Base-by-base conservation (phyloP, 1,284 basidiomycete species). In the Trichosporon faecale region DNA sequence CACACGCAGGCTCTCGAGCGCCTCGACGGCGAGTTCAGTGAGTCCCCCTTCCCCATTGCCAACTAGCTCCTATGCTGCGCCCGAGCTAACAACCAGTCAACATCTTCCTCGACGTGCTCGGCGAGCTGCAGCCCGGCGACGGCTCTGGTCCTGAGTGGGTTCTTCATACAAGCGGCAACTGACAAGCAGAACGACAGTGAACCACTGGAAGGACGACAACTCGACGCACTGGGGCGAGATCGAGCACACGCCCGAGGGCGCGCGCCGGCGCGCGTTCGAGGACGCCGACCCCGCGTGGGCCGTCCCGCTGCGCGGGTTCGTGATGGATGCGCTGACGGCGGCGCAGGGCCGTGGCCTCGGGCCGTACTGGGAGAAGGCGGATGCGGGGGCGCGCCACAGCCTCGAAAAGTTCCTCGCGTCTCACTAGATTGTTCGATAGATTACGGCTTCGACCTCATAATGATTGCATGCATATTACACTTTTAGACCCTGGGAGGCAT, bases 31-130 rank as follows among this genome's bases (percentile, higher is more conserved):
- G 83, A 83, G 68, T 80, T 82, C 46, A 73, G 81, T 82, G 72
- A 76, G 80, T 72, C 14, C 11, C 57, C 16, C 18, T 6, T 29
- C 16, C 3, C 18, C 16, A 46, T 23, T n/a, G 27, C 11, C 8
- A 7, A 9, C 89, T 92, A 85, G 90, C 89, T n/a, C n/a, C n/a
- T n/a, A n/a, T n/a, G n/a, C n/a, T n/a, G n/a, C n/a, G 86, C 35
- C 12, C 11, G 8, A 25, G 14, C 25, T 27, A 27, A 44, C 40
- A 44, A 9, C 89, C 68, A 73, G 92, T 93, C 83, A 94, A 94
- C 78, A 85, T 95, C 55, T 95, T 93, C 91, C 85, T 93, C 64
- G 94, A 95, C 76, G 93, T 95, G 4, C 90, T 95, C 57, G 91
- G 90, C 12, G 94, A 95, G 80, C 86, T 94, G 68, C 91, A 94